A percentile compares a stretch with the other conserved stretches of the same genome.
Evolutionary conservation across 2,329 filamentous ascomycete genomes (phyloP).

Genomic region (Trichoderma citrinoviride): DNA sequence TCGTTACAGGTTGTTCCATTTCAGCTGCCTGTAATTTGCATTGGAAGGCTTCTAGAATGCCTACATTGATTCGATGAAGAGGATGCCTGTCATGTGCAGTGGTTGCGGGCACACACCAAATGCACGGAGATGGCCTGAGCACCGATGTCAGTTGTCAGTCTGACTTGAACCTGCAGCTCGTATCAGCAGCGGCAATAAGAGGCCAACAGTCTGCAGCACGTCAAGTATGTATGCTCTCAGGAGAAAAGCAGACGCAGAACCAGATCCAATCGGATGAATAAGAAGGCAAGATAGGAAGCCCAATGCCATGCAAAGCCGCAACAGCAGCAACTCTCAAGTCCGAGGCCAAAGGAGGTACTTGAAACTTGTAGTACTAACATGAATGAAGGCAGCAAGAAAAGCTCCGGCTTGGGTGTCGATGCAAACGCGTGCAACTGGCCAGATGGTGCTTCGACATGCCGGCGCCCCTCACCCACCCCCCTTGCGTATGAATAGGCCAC

Average conservation of each 20-base stretch:
- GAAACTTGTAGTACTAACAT: too few species aligned
- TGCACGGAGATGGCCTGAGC: background rate
- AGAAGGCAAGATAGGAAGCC: too few species aligned
- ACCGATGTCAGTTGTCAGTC: background rate
- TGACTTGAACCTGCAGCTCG: conserved; percentile 4
- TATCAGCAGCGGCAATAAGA: background rate
- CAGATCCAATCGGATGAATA: too few species aligned
- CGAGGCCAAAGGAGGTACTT: too few species aligned
- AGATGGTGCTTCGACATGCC: conserved; percentile 1
- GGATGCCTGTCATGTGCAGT: too few species aligned
- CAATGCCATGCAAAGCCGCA: too few species aligned
- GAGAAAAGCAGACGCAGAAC: too few species aligned
- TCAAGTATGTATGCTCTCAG: background rate
- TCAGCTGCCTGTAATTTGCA: background rate
- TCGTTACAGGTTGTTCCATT: background rate
- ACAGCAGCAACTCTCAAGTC: too few species aligned
- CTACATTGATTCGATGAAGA: background rate
- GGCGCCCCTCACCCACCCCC: background rate
- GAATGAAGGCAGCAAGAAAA: too few species aligned
- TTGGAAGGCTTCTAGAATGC: too few species aligned
- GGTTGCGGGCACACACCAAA: background rate
- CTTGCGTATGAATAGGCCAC: background rate
- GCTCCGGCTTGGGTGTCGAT: background rate
- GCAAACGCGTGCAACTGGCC: background rate
- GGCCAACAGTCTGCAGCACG: background rate